phyloP scores from a whole-genome alignment of 495 filamentous ascomycete genomes.

The Aspergillus cavernicola region DNA sequence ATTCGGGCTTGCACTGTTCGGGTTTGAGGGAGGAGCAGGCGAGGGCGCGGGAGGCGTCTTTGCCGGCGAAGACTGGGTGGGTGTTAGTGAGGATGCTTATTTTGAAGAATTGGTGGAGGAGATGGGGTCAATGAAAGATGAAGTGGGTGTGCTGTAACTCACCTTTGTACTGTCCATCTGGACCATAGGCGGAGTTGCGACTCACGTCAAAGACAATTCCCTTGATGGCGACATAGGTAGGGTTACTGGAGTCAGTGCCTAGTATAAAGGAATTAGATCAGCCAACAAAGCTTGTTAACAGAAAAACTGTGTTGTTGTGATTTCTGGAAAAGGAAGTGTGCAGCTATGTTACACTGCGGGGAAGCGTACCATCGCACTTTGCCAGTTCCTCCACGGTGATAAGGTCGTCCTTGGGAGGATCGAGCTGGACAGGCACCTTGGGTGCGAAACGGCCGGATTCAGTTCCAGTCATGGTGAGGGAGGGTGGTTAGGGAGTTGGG shows the following conservation, averaged over 20 bases:
- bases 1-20: conserved; percentile 80
- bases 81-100: not conserved
- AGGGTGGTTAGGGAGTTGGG: not conserved
- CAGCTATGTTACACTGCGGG: not conserved
- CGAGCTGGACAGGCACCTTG: conserved; percentile 74
- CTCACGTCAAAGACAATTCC: conserved; percentile 92
- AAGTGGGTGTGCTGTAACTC: conserved; percentile 18
- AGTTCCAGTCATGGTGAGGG: conserved; percentile 32
- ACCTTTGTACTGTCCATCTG: conserved; percentile 84
- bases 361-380: conserved; percentile 69
- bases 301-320: no score
- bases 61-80: conserved; percentile 80
- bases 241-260: conserved; percentile 61
- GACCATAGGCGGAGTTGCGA: conserved; percentile 78
- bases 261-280: not conserved
- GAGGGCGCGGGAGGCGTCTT: conserved; percentile 88
- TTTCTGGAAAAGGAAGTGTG: no score
- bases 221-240: conserved; percentile 93
- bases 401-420: conserved; percentile 82
- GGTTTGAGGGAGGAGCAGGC: conserved; percentile 79
- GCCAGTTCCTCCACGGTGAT: conserved; percentile 72
- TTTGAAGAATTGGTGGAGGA: not conserved
- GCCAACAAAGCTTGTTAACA: not conserved
- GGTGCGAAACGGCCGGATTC: conserved; percentile 70
- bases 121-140: not conserved